Conservation (phyloP, 768 basidiomycete genomes). For the Thelephora aurantiotincta region DNA sequence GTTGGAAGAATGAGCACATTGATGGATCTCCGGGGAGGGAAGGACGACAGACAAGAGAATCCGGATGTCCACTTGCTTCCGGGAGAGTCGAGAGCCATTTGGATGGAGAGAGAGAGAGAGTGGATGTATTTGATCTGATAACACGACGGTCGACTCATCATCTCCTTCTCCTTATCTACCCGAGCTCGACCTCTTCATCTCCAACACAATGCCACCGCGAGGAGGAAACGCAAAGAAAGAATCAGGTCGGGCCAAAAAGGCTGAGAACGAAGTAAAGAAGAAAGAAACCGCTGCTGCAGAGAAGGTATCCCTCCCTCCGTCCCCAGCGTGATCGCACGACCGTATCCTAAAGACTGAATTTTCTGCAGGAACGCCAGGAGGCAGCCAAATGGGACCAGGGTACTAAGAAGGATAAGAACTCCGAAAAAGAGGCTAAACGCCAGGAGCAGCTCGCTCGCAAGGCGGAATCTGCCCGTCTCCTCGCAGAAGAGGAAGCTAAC, state of each 20-base stretch:
- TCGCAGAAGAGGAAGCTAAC: conserved; percentile 78
- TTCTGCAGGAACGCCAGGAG: conserved; percentile 56
- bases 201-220: conserved; percentile 61
- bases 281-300: conserved; percentile 43
- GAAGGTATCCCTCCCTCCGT: conserved; percentile 28
- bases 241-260: conserved; percentile 78
- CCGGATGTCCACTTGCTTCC: conserved; percentile 22
- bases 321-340: background rate
- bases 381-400: conserved; percentile 54
- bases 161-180: background rate
- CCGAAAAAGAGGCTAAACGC: conserved; percentile 68
- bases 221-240: conserved; percentile 90
- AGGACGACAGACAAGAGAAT: conserved; percentile 18
- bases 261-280: conserved; percentile 81
- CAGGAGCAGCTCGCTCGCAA: conserved; percentile 73
- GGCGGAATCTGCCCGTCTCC: conserved; percentile 69
- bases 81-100: background rate
- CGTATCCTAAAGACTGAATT: background rate
- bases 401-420: conserved; percentile 46
- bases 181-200: background rate
- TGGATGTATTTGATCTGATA: background rate
- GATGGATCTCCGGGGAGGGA: background rate
- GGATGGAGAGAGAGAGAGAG: too few species aligned
- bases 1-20: background rate
- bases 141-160: conserved; percentile 1